phyloP scores from a whole-genome alignment of 495 filamentous ascomycete genomes.

The Penicillium pulvis region DNA sequence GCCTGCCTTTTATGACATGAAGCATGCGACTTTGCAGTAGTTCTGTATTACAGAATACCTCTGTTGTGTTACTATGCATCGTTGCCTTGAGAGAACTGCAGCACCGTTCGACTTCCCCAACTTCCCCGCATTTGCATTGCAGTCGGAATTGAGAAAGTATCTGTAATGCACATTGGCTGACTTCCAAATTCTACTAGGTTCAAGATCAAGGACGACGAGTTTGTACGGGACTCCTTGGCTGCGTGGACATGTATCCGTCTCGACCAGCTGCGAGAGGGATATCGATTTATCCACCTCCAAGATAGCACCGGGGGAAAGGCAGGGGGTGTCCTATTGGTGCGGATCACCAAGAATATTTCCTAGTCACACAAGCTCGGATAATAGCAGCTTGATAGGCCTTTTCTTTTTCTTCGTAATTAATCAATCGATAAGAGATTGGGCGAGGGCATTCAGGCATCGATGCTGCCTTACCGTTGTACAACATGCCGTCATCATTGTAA shows the following conservation, averaged over 20 bases:
- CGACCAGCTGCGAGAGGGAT: conserved; percentile 73
- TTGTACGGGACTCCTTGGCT: conserved; percentile 72
- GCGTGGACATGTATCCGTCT: conserved; percentile 88
- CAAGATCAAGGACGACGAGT: conserved; percentile 81
- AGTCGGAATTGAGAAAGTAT: background rate
- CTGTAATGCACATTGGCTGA: conserved; percentile 9
- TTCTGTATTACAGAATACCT: background rate
- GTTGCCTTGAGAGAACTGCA: background rate
- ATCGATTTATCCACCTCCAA: conserved; percentile 72
- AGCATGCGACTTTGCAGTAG: background rate
- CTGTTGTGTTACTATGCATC: background rate
- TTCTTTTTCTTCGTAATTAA: background rate
- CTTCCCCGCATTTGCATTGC: background rate
- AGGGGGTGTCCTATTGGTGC: conserved; percentile 68
- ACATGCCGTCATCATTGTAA: background rate
- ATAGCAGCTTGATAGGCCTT: background rate
- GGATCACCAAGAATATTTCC: conserved; percentile 58
- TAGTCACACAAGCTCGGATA: conserved; percentile 11
- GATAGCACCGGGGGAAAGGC: conserved; percentile 63
- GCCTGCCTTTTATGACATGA: background rate
- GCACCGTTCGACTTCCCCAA: background rate
- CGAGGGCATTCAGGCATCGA: conserved; percentile 9
- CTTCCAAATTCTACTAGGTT: conserved; percentile 57
- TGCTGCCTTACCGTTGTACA: conserved; percentile 7
- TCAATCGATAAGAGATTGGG: background rate